Percentiles rank a stretch among this genome's conserved stretches.
Conservation (phyloP, 371 early-diverging fungal species). For the Gilbertella persicaria region DNA sequence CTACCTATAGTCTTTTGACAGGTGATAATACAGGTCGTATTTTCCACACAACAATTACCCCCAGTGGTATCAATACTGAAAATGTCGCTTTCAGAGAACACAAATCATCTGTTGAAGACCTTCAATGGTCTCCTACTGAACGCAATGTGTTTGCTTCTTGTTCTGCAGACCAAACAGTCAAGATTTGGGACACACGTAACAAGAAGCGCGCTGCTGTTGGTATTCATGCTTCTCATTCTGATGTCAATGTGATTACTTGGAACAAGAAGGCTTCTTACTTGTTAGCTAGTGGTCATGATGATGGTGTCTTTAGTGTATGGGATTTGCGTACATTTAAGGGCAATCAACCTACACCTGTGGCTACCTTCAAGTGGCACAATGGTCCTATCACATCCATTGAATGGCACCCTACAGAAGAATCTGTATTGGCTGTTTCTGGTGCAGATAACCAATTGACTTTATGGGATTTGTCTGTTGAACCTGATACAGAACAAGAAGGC, state of each 20-base stretch:
- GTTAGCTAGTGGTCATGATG: slow-evolving; percentile 92
- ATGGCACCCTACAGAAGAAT: slow-evolving; percentile 94
- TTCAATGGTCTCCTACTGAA: slow-evolving; percentile 95
- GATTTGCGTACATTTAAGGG: slow-evolving; percentile 83
- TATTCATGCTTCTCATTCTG: slow-evolving; percentile 81
- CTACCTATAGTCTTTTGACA: slow-evolving; percentile 69
- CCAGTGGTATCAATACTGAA: slow-evolving; percentile 68
- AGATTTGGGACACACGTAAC: slow-evolving; percentile 92
- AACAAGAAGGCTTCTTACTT: slow-evolving; percentile 80
- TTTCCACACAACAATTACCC: slow-evolving; percentile 72
- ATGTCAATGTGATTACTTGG: slow-evolving; percentile 97
- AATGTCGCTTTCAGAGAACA: slow-evolving; percentile 81
- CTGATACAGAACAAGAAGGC: slow-evolving; percentile 87
- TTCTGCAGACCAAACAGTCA: slow-evolving; percentile 87
- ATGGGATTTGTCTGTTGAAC: slow-evolving; percentile 97
- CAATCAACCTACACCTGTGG: slow-evolving; percentile 79
- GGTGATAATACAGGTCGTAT: slow-evolving; percentile 86
- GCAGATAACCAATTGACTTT: slow-evolving; percentile 96
- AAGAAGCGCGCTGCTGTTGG: slow-evolving; percentile 77
- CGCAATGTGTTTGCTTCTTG: slow-evolving; percentile 90
- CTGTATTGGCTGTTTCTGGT: slow-evolving; percentile 89
- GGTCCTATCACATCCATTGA: slow-evolving; percentile 94
- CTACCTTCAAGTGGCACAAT: slow-evolving; percentile 95
- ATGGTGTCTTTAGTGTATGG: slow-evolving; percentile 94
- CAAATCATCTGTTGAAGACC: slow-evolving; percentile 87